Percentiles rank a stretch among this genome's conserved stretches.
Conservation (phyloP, 2,329 filamentous ascomycete genomes). For the Stachybotrys chartarum region DNA sequence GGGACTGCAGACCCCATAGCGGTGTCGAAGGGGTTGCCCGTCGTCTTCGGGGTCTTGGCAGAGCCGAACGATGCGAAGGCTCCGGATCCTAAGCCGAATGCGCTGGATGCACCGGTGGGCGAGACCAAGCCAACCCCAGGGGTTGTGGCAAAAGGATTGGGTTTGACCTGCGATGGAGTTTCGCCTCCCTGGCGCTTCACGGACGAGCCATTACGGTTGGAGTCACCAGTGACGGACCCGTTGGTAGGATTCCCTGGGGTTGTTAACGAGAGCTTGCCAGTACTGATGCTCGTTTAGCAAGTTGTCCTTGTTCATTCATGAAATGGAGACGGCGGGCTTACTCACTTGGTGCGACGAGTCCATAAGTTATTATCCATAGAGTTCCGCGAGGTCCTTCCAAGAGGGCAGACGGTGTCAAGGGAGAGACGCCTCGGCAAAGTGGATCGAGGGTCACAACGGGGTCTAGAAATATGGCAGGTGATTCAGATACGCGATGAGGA, state of each 20-base stretch:
- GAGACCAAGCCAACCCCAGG: constrained; percentile 45
- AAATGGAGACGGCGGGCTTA: constrained; percentile 6
- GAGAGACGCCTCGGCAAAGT: not conserved
- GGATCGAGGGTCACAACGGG: not conserved
- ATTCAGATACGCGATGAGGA: no score
- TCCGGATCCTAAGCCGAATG: constrained; percentile 89
- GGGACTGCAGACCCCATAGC: constrained; percentile 43
- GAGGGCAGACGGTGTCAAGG: not conserved
- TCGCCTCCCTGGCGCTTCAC: constrained; percentile 71
- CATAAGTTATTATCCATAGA: constrained; percentile 59
- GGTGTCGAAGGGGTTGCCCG: constrained; percentile 73
- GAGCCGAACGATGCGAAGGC: constrained; percentile 87
- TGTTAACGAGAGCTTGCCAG: constrained; percentile 85
- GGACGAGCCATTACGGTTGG: constrained; percentile 55
- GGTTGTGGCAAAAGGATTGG: constrained; percentile 75
- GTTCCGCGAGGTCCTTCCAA: constrained; percentile 4
- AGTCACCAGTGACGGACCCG: constrained; percentile 44
- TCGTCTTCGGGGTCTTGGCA: constrained; percentile 80
- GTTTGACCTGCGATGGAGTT: constrained; percentile 62
- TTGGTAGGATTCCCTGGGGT: constrained; percentile 55
- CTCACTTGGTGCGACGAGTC: constrained; percentile 79
- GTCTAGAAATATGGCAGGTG: not conserved
- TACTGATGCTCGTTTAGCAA: constrained; percentile 39
- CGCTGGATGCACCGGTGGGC: constrained; percentile 62
- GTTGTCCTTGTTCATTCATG: not conserved